Base-by-base conservation (phyloP, 257 asterid genomes). In the Solanum bulbocastanum region DNA sequence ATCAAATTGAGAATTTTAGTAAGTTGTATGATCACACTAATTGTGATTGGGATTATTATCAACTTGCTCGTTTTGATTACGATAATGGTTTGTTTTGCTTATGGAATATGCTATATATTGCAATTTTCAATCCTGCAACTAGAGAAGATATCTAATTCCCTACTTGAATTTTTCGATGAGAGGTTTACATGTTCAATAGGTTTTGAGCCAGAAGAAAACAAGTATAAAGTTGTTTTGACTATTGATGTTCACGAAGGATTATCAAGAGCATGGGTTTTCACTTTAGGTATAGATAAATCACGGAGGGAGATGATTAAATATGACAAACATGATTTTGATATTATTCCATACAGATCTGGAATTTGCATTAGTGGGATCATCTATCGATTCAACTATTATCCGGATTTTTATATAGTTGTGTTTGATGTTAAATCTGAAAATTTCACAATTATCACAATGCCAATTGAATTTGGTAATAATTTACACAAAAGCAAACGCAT, bases 401-500 rank as follows among this genome's bases (percentile, higher is more conserved):
- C 44, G 1, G 14, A 60, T 6, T 60, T 60, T 22, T 60, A 46
- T 72, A 20, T 72, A 36, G 82, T 73, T 36, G 10, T 30, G 5
- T 71, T 73, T 36, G 49, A 73, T 73, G 82, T 73, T 20, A 73
- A 73, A 73, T 35, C 10, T 16, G 30, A 73, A 36, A 73, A 2
- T 36, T 73, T 73, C 42, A 71, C n/a, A 71, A 15, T n/a, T 71
- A 71, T 71, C 25, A 16, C n/a, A 71, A 8, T 71, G 1, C 22
- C 37, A 3, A 32, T 6, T 71, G 3, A 32, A 32, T 16, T 71
- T 32, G 1, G n/a, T 32, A 3, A 71, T 71, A 71, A 8, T 71
- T 71, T 71, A 71, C 0, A 56, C 3, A 0, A 56, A 56, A 56
- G 4, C 0, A 56, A 0, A 56, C 65, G 0, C n/a, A 2, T 18